These are phyloP conservation scores for Hirsutella thompsonii DNA, from an alignment of 2,329 filamentous ascomycete species.

Conservation along the genomic window DNA sequence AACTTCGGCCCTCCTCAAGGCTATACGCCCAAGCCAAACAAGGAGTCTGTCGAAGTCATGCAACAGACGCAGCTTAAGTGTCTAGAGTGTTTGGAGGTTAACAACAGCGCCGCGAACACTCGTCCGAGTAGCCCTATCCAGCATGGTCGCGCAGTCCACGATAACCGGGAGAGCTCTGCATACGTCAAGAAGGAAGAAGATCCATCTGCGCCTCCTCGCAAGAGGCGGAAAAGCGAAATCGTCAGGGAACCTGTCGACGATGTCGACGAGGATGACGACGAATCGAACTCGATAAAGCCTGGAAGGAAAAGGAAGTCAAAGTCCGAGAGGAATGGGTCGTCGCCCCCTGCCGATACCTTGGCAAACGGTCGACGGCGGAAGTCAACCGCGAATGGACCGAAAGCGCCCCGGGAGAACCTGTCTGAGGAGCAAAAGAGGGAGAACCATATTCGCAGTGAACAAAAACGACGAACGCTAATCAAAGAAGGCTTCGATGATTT, in stretches of 20 bases:
- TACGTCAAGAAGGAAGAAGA: slow-evolving; percentile 21
- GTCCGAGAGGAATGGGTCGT: slow-evolving; percentile 19
- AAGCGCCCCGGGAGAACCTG: slow-evolving; percentile 54
- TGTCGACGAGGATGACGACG: slow-evolving; percentile 30
- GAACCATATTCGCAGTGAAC: slow-evolving; percentile 80
- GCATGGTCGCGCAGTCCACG: slow-evolving; percentile 8
- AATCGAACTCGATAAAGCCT: slow-evolving; percentile 16
- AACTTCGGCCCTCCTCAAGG: slow-evolving; percentile 44
- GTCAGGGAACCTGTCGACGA: slow-evolving; percentile 28
- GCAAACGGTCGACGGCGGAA: slow-evolving; percentile 35
- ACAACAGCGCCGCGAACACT: slow-evolving; percentile 45
- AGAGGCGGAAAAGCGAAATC: slow-evolving; percentile 41
- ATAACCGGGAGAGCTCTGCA: slow-evolving; percentile 9
- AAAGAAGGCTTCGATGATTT: slow-evolving; percentile 74
- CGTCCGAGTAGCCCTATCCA: slow-evolving; percentile 42
- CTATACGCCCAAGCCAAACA: slow-evolving; percentile 43
- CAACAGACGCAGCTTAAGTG: slow-evolving; percentile 41
- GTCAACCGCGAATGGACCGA: slow-evolving; percentile 27
- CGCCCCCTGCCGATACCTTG: slow-evolving; percentile 20
- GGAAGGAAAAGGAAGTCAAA: slow-evolving; percentile 35
- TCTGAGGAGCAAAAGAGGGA: slow-evolving; percentile 70
- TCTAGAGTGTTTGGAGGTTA: slow-evolving; percentile 43
- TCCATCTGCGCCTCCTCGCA: slow-evolving; percentile 29
- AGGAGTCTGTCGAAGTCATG: slow-evolving; percentile 45
- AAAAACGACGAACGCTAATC: slow-evolving; percentile 73